Base-by-base conservation (phyloP, 192 early-diverging fungal species). In the Entomortierella parvispora region DNA sequence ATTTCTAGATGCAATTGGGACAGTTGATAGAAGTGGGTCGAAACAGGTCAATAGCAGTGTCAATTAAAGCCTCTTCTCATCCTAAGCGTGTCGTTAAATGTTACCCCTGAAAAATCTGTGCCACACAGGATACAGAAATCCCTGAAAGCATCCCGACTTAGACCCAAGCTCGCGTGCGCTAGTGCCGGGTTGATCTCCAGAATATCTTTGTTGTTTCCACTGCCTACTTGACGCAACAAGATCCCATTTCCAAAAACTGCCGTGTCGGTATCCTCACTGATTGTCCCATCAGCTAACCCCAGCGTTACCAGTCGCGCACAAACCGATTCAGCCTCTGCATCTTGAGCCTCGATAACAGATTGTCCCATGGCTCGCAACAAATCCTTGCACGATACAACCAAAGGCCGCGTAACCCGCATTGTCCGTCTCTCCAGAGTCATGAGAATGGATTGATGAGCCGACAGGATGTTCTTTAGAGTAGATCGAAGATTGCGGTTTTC, bases 91-190 rank as follows among this genome's bases (percentile, higher is more conserved):
- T 23, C 6, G 14, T 12, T 53, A 46, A 33, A 40, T 43, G 52
- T 68, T 64, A 77, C 74, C 8, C 83, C 81, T 40, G 85, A 83
- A 77, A 91, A 94, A 56, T 94, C 92, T 0, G 91, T 94, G 28
- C 91, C 92, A 59, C 91, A 92, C 22, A 94, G 69, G 46, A 94
- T 92, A 62, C 92, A 91, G 53, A 94, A 26, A 65, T 94, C 91
- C 7, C 89, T 56, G 66, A 91, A 93, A 7, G 82, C 71, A 28
- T 68, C 65, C 33, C 79, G 71, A 7, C 72, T 84, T 18, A 93
- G 62, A 4, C 82, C 81, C 15, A 93, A 77, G 23, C 69, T 80
- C 18, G 51, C 43, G 31, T 71, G 67, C 10, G 85, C 88, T 29
- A 64, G 46, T 20, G 74, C 34, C 2, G 85, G 81, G 65, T 91